Evolutionary conservation across 2,329 filamentous ascomycete genomes (phyloP), one percentile per base, ranked within the genome.

Genomic region (Pochonia chlamydosporia): DNA sequence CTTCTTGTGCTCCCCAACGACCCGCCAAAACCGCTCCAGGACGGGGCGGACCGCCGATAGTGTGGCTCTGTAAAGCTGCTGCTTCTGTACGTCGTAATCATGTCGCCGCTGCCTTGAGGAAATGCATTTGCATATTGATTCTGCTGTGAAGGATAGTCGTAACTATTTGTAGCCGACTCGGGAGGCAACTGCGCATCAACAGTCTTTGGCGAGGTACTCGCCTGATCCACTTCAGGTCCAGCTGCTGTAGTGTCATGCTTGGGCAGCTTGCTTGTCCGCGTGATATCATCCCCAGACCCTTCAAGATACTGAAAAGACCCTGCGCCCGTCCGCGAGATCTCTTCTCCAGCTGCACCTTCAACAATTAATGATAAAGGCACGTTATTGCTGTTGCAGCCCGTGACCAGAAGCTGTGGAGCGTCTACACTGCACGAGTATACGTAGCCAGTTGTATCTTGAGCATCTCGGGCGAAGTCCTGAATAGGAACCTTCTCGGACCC

Each of bases 361-460:
- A 80, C 68, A 39, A 77, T 58, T 45, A 82, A 64, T 61, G 74
- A 73, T 63, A 81, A 59, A 31, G 78, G 76, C 65, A 81, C 77
- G 64, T 63, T 77, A 63, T 68, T 67, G 43, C 63, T 68, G 37
- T 64, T 59, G 55, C 71, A 75, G 59, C 71, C 67, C 59, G 78
- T 81, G 66, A 72, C 69, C 59, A 74, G 55, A 35, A 72, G 66
- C 53, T 74, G 76, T 40, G 91, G 91, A 26, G 85, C 87, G 48
- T 89, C 82, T 35, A 82, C 81, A 40, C 79, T 81, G 56, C 95
- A 74, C 25, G 78, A 77, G 65, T 93, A 95, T 52, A 84, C 78
- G 62, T 80, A 87, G 18, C 80, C 78, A 54, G 78, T 69, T 46
- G 63, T 67, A 51, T 82, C 78, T 68, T 72, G 79, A 55, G 67